These are phyloP conservation scores for Entomortierella beljakovae DNA, from an alignment of 192 early-diverging fungal species.

Conservation along the genomic window DNA sequence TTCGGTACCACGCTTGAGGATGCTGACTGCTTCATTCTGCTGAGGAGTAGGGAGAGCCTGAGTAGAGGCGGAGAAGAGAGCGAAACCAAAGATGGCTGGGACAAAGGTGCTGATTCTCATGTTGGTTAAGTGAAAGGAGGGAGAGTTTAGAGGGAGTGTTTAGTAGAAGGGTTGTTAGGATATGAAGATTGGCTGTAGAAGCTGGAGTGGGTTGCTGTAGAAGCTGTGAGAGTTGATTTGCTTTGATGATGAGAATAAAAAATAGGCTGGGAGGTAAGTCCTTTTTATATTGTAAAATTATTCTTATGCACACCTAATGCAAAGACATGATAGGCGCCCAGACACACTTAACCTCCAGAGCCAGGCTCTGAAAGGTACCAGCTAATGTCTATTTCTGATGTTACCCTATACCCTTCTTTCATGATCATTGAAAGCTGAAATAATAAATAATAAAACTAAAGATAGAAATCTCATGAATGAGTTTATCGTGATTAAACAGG, in stretches of 20 bases:
- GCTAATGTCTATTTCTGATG: too few species aligned
- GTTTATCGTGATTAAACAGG: background rate
- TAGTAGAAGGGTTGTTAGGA: background rate
- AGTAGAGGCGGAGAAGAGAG: slow-evolving; percentile 35
- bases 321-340: background rate
- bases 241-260: slow-evolving; percentile 31
- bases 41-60: slow-evolving; percentile 27
- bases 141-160: background rate
- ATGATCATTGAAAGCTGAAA: too few species aligned
- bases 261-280: background rate
- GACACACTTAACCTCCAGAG: background rate
- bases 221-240: slow-evolving; percentile 31
- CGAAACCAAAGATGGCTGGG: slow-evolving; percentile 37
- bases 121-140: background rate
- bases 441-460: background rate
- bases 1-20: slow-evolving; percentile 30
- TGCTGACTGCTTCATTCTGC: slow-evolving; percentile 9
- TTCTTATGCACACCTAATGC: background rate
- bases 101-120: slow-evolving; percentile 39
- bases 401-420: too few species aligned
- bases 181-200: background rate
- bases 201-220: slow-evolving; percentile 20
- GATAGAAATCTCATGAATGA: background rate
- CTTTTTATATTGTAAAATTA: background rate
- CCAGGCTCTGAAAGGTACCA: background rate